Base-by-base conservation (phyloP, 208 protist species). In the Trypanosoma vivax region DNA sequence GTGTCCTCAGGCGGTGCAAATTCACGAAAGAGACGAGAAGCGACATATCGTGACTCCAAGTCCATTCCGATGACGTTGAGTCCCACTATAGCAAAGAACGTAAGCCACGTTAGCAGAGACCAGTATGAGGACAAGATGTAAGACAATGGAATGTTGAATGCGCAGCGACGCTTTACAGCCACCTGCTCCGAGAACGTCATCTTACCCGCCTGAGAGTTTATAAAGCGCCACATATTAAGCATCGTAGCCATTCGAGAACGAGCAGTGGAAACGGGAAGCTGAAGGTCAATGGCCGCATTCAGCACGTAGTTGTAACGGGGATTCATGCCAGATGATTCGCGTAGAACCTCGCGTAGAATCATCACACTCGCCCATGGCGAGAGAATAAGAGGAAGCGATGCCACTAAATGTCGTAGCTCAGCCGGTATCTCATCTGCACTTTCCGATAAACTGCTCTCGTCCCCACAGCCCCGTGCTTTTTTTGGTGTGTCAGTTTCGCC, bases 51-150 rank as follows among this genome's bases (percentile, higher is more conserved):
- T 14, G 82, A 88, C 58, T 90, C 86, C 55, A 79, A 86, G 51
- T 94, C 86, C 38, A 94, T 58, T 11, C 82, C 86, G 21, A 88
- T 66, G 18, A 94, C 64, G 59, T 87, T 88, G 18, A 90, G 66
- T 48, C 70, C 51, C 30, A 88, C 43, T 45, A 93, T 73, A 37
- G 68, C 62, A 16, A 76, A 47, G 4, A 94, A 50, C 3, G 64
- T 39, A 11, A 80, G 42, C 69, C 70, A 94, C 48, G 86, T 88
- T 23, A 94, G 65, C 24, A 94, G 63, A 10, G 83, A 87, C 86
- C 82, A 94, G 64, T 90, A 94, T 1, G 82, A 94, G 3, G 87
- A 94, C 37, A 90, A 45, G 18, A 94, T 76, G 54, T 91, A 94
- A 10, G 83, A 69, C 43, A 94, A 66, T 1, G 87, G 87, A 27